Evolutionary conservation across 1,284 basidiomycete species (phyloP).

Genomic region (Coniophora puteana): DNA sequence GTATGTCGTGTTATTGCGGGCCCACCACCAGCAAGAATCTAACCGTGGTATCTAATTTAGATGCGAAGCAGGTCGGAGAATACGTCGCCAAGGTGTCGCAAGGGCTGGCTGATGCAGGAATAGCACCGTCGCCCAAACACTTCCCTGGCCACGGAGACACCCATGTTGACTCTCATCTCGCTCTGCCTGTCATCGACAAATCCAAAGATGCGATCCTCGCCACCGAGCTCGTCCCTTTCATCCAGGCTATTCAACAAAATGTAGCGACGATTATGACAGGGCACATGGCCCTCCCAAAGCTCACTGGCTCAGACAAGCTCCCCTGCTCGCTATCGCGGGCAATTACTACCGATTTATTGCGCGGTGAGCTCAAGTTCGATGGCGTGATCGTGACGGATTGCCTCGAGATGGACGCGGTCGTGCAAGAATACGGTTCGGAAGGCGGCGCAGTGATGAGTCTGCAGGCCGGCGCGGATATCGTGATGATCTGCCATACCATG

Average conservation of each 20-base stretch:
- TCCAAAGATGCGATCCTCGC: constrained; percentile 33
- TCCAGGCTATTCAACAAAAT: constrained; percentile 33
- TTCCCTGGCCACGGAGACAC: constrained; percentile 76
- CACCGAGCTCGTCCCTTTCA: constrained; percentile 60
- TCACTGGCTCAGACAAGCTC: constrained; percentile 45
- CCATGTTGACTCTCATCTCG: constrained; percentile 66
- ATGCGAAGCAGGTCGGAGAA: constrained; percentile 45
- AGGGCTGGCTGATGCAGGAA: constrained; percentile 43
- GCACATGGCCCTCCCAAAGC: constrained; percentile 61
- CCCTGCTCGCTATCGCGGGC: constrained; percentile 54
- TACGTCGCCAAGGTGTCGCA: constrained; percentile 44
- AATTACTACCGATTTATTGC: constrained; percentile 52
- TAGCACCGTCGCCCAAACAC: constrained; percentile 64
- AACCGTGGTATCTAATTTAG: constrained; percentile 26
- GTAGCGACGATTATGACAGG: constrained; percentile 65
- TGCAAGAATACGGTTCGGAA: constrained; percentile 46
- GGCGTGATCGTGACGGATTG: constrained; percentile 67
- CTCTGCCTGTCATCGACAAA: constrained; percentile 57
- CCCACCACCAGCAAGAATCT: not conserved
- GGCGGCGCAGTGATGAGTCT: constrained; percentile 53
- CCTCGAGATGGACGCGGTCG: constrained; percentile 68
- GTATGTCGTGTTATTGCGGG: constrained; percentile 25
- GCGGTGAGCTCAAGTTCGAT: constrained; percentile 42
- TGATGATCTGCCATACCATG: constrained; percentile 67
- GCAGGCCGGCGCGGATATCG: constrained; percentile 61